Conservation (phyloP, 1,284 basidiomycete genomes). For the Fistulina hepatica region DNA sequence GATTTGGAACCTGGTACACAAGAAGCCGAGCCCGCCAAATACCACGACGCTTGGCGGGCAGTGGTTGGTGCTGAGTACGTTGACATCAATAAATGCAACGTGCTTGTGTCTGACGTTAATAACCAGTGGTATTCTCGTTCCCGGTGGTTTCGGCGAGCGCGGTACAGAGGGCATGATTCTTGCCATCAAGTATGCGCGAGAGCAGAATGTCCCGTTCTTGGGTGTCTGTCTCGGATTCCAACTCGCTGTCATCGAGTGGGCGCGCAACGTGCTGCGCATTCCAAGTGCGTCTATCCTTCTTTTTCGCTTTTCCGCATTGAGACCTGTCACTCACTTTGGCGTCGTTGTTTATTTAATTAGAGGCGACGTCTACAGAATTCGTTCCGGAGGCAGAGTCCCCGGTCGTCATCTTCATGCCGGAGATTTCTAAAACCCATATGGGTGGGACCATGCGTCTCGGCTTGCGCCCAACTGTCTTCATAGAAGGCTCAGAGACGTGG, state of each 20-base stretch:
- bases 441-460: constrained; percentile 98
- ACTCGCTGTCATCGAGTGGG: constrained; percentile 93
- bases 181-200: constrained; percentile 93
- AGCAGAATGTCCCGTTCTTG: constrained; percentile 90
- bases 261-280: constrained; percentile 75
- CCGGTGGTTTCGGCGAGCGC: constrained; percentile 89
- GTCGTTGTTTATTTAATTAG: constrained; percentile 27
- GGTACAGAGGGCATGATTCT: constrained; percentile 97
- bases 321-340: too few species aligned
- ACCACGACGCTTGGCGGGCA: constrained; percentile 93
- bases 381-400: constrained; percentile 49
- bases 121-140: constrained; percentile 82
- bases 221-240: constrained; percentile 99
- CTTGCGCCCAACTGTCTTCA: constrained; percentile 88
- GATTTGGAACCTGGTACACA: constrained; percentile 81
- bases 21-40: constrained; percentile 72
- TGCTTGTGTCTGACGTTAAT: constrained; percentile 1
- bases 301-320: constrained; percentile 4
- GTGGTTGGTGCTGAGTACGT: constrained; percentile 82
- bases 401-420: constrained; percentile 96
- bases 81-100: background rate
- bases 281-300: constrained; percentile 34
- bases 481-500: constrained; percentile 47
- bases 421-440: constrained; percentile 96
- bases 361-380: constrained; percentile 87